Percentiles rank a stretch among this genome's conserved stretches.
These are phyloP conservation scores for Vararia minispora DNA, from an alignment of 768 basidiomycete species.

Conservation along the genomic window DNA sequence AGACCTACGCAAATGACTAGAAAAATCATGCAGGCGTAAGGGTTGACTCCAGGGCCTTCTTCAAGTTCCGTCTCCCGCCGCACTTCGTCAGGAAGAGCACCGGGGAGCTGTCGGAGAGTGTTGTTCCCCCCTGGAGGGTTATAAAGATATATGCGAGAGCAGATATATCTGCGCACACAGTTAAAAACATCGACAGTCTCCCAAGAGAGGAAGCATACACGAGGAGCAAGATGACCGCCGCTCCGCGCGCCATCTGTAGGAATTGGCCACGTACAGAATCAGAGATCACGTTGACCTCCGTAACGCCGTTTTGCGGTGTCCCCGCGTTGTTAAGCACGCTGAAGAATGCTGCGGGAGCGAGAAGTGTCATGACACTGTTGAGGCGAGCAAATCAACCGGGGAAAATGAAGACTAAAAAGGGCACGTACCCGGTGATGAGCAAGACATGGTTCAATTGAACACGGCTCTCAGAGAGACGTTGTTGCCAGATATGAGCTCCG, in stretches of 20 bases:
- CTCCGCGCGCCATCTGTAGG: constrained; percentile 52
- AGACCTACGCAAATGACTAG: constrained; percentile 42
- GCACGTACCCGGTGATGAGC: constrained; percentile 55
- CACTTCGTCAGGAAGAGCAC: constrained; percentile 24
- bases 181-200: too few species aligned
- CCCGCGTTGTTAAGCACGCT: constrained; percentile 38
- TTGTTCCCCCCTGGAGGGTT: constrained; percentile 56
- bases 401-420: too few species aligned
- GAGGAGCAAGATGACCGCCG: constrained; percentile 49
- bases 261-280: constrained; percentile 36
- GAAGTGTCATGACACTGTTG: constrained; percentile 51
- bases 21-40: constrained; percentile 47
- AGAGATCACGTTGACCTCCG: constrained; percentile 22
- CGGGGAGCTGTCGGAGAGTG: constrained; percentile 27
- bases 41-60: constrained; percentile 47
- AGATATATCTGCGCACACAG: too few species aligned
- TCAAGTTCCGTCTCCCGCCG: constrained; percentile 28
- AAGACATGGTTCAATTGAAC: constrained; percentile 60
- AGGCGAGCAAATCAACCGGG: too few species aligned
- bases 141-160: constrained; percentile 61
- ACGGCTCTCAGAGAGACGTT: constrained; percentile 54
- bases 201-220: constrained; percentile 52
- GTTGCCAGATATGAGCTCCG: constrained; percentile 54
- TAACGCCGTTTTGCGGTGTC: constrained; percentile 8
- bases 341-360: constrained; percentile 61